These are phyloP conservation scores for Starmerella gropengiesseri DNA, from an alignment of 805 yeast species.

Conservation along the genomic window DNA sequence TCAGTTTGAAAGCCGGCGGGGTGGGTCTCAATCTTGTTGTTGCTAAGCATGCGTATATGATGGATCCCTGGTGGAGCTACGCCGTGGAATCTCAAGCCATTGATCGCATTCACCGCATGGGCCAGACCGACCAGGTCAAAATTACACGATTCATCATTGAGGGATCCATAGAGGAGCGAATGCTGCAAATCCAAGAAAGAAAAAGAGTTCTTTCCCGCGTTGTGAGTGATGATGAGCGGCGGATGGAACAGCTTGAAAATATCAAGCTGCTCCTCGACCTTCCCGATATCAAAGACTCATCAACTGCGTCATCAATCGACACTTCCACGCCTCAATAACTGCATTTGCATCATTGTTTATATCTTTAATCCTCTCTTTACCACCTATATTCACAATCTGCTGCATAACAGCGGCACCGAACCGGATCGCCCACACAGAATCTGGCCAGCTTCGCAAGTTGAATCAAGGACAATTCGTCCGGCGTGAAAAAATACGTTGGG, in stretches of 20 bases:
- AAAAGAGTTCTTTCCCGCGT: slow-evolving; percentile 37
- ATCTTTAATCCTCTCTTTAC: no score
- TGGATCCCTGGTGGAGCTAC: slow-evolving; percentile 98
- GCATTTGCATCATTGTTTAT: no score
- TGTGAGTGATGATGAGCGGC: slow-evolving; percentile 31
- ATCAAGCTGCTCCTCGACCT: slow-evolving; percentile 29
- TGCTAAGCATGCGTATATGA: slow-evolving; percentile 74
- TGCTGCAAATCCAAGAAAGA: slow-evolving; percentile 77
- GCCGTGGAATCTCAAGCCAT: slow-evolving; percentile 86
- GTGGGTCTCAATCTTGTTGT: slow-evolving; percentile 81
- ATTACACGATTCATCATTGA: slow-evolving; percentile 73
- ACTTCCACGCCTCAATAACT: no score
- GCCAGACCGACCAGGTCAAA: slow-evolving; percentile 62
- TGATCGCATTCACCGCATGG: slow-evolving; percentile 83
- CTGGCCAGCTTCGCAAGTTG: no score
- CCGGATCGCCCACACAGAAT: no score
- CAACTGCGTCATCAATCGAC: background rate
- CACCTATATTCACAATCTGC: no score
- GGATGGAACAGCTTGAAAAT: slow-evolving; percentile 30
- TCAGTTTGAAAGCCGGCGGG: slow-evolving; percentile 87
- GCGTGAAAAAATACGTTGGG: no score
- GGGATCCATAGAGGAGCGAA: slow-evolving; percentile 75
- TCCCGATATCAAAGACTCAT: slow-evolving; percentile 6
- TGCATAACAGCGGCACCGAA: no score
- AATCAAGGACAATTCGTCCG: no score